phyloP scores from a whole-genome alignment of 768 basidiomycete genomes.

The Antrodiella citrinella region DNA sequence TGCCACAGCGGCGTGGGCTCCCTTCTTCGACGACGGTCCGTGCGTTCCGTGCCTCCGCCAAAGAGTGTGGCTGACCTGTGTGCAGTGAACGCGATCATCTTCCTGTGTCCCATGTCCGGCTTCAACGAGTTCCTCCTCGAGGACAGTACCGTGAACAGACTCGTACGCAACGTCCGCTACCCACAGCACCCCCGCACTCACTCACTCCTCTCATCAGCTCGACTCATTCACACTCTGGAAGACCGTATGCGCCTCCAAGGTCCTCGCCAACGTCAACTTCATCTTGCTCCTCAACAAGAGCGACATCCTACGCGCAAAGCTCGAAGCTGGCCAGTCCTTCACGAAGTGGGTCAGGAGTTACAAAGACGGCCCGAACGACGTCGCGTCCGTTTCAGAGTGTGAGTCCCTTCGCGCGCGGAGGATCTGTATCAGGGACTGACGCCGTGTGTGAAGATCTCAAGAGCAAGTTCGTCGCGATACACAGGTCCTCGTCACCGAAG shows the following conservation, averaged over 20 bases:
- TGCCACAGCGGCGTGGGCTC: constrained; percentile 50
- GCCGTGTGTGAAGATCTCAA: not conserved
- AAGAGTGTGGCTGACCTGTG: no score
- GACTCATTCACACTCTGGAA: constrained; percentile 57
- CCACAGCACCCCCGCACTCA: not conserved
- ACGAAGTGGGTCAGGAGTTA: not conserved
- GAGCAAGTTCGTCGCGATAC: constrained; percentile 31
- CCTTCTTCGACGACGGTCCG: constrained; percentile 65
- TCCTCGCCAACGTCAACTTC: constrained; percentile 45
- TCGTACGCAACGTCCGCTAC: constrained; percentile 30
- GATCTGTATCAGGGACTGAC: no score
- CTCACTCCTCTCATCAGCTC: constrained; percentile 26
- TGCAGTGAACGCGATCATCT: constrained; percentile 56
- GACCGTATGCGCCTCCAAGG: constrained; percentile 47
- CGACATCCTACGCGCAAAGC: constrained; percentile 49
- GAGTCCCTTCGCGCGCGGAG: not conserved
- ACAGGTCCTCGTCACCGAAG: constrained; percentile 40
- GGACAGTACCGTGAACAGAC: constrained; percentile 49
- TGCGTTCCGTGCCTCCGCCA: no score
- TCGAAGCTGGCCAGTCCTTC: constrained; percentile 23
- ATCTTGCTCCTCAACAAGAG: constrained; percentile 58
- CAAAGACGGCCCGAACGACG: not conserved
- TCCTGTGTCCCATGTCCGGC: constrained; percentile 55
- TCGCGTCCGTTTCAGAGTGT: not conserved
- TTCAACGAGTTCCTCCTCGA: constrained; percentile 59